Conservation (phyloP, 2,329 filamentous ascomycete species). For the Tolypocladium album region DNA sequence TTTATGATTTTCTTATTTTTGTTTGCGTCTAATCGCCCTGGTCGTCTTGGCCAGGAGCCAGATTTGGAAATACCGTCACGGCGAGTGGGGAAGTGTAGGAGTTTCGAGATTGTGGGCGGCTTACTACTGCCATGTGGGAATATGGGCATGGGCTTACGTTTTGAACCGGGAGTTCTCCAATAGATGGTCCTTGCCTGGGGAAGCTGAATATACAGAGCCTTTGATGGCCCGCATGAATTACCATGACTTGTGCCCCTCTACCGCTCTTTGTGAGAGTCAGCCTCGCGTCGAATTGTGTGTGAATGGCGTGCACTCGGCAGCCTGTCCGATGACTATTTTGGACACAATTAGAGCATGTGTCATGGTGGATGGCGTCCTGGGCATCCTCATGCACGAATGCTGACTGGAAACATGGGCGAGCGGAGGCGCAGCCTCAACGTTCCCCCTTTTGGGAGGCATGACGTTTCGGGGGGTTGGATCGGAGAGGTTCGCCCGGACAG, state of each 20-base stretch:
- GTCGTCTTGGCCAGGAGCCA: background rate
- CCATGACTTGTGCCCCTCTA: background rate
- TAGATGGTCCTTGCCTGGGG: background rate
- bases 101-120: background rate
- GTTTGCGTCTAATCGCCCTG: background rate
- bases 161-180: background rate
- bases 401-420: background rate
- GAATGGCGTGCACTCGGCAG: background rate
- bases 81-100: background rate
- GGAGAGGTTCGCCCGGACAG: background rate
- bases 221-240: background rate
- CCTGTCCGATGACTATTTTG: background rate
- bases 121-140: background rate
- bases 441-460: background rate
- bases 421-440: background rate
- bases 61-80: background rate
- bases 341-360: background rate
- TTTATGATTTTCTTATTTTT: background rate
- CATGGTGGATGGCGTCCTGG: background rate
- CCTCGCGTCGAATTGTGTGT: background rate
- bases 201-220: background rate
- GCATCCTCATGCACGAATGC: background rate
- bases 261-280: background rate
- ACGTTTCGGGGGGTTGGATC: background rate
- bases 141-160: background rate